phyloP scores from a whole-genome alignment of 2,329 filamentous ascomycete species.

The Diplocarpon rosae region DNA sequence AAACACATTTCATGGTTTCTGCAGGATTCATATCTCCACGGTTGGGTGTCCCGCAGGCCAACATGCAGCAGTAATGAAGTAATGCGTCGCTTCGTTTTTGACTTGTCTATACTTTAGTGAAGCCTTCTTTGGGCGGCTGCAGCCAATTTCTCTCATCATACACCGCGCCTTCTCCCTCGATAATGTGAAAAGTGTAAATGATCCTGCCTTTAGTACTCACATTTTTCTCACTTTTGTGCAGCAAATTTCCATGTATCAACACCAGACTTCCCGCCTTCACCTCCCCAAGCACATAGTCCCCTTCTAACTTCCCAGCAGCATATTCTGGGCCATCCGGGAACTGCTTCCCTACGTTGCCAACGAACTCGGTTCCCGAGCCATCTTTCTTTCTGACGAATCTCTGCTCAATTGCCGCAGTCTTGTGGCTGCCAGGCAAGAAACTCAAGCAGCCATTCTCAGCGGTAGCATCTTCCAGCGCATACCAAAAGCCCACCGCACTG shows the following conservation, averaged over 20 bases:
- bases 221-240: slow-evolving; percentile 96
- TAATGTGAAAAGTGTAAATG: slow-evolving; percentile 96
- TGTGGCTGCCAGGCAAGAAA: slow-evolving; percentile 76
- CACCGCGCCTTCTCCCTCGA: slow-evolving; percentile 61
- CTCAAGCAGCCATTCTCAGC: slow-evolving; percentile 78
- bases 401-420: slow-evolving; percentile 55
- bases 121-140: slow-evolving; percentile 70
- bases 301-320: slow-evolving; percentile 34
- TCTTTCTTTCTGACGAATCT: slow-evolving; percentile 60
- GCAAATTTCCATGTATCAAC: slow-evolving; percentile 85
- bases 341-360: slow-evolving; percentile 51
- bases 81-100: background rate
- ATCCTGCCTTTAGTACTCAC: slow-evolving; percentile 74
- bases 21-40: background rate
- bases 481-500: slow-evolving; percentile 91
- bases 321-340: slow-evolving; percentile 48
- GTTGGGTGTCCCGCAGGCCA: background rate
- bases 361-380: slow-evolving; percentile 53
- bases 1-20: background rate
- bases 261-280: slow-evolving; percentile 87
- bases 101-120: slow-evolving; percentile 37
- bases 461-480: slow-evolving; percentile 87
- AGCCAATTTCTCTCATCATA: slow-evolving; percentile 93
- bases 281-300: slow-evolving; percentile 67
- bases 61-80: background rate